Base-by-base conservation (phyloP, 495 filamentous ascomycete genomes). In the Penicillium tannophilum region DNA sequence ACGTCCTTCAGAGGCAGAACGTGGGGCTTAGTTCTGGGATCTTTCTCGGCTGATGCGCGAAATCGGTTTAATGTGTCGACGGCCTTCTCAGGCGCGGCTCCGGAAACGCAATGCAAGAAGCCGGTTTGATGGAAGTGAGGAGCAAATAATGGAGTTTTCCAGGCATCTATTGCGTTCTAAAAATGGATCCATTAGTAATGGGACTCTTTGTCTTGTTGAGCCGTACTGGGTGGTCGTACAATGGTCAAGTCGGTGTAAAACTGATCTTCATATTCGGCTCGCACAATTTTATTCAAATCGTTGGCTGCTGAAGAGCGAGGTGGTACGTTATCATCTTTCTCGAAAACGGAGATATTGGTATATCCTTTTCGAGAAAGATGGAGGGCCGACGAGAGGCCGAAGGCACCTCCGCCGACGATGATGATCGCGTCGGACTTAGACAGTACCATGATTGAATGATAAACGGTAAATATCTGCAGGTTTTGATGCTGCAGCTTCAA, bases 261-360 rank as follows among this genome's bases (percentile, higher is more conserved):
- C 5, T 71, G 71, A 62, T 84, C 80, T 47, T 82, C 80, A 61
- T 85, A 84, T 51, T 84, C 80, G 11, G 78, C 78, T 7, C 82
- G 74, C 20, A 84, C 64, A 48, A 84, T 83, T 69, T 85, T 84
- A 62, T 83, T 85, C 30, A 82, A 58, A 59, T 85, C 80, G 56
- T 77, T 76, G 28, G 73, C 79, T 8, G 82, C 82, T 0, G 79
- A 81, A 44, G 63, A 74, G 3, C 66, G 56, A n/a, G 58, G 57
- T 20, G 66, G 60, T 28, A 61, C 59, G 19, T 47, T 52, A 14
- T 65, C 51, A 48, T 68, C 52, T 35, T 61, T 63, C 46, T 59
- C 24, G 68, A 63, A 55, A 63, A 83, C 67, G 1, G 70, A 74
- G 33, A 84, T 65, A 58, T 78, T 60, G 19, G 56, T 73, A 58